Conservation (phyloP, 208 protist genomes). For the Plasmodiophora brassicae region DNA sequence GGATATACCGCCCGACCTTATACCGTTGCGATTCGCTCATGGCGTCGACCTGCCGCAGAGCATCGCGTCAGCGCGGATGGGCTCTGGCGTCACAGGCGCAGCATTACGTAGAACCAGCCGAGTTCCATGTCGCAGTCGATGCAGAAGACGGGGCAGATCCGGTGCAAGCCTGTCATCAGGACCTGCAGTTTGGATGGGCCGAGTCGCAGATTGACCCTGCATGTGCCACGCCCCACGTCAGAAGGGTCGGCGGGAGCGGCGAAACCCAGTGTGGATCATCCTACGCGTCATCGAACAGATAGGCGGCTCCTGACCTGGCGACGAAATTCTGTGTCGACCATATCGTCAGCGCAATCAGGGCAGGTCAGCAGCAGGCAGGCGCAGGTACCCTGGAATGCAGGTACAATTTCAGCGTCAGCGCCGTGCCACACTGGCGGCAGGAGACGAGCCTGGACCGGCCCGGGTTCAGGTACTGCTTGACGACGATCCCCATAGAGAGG, state of each 20-base stretch:
- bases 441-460: too few species aligned
- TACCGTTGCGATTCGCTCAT: not conserved
- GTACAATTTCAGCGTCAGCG: not conserved
- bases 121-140: not conserved
- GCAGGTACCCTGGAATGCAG: not conserved
- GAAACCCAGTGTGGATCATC: not conserved
- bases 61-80: not conserved
- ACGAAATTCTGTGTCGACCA: not conserved
- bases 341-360: not conserved
- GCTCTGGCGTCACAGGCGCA: not conserved
- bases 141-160: not conserved
- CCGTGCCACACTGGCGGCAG: not conserved
- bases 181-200: not conserved
- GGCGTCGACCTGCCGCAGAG: not conserved
- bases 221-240: too few species aligned
- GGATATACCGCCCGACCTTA: not conserved
- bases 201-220: not conserved
- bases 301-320: not conserved
- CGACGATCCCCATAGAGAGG: too few species aligned
- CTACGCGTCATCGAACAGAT: conserved; percentile 1
- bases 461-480: too few species aligned
- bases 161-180: not conserved
- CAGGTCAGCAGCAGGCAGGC: not conserved
- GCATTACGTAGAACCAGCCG: not conserved
- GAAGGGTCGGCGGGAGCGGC: not conserved